Conservation (phyloP, 164 flowering plant genomes). For the Aristolochia contorta region DNA sequence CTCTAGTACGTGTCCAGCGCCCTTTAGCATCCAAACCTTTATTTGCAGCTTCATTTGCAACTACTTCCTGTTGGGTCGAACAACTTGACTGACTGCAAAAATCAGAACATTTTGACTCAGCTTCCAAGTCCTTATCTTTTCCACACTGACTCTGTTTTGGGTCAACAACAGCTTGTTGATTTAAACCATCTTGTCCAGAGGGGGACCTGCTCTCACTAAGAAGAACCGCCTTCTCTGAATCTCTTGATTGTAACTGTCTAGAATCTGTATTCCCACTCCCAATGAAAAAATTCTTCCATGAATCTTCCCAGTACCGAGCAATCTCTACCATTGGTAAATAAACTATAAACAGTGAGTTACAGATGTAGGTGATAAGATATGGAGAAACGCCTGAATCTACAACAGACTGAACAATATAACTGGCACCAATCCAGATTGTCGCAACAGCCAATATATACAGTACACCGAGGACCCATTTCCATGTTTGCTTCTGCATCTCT, state of each 20-base stretch:
- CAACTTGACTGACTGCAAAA: constrained; percentile 8
- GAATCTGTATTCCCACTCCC: constrained; percentile 19
- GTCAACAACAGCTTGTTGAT: constrained; percentile 10
- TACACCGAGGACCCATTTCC: constrained; percentile 77
- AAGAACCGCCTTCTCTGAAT: constrained; percentile 58
- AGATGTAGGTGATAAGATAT: constrained; percentile 83
- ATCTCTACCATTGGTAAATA: constrained; percentile 75
- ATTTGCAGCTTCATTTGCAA: constrained; percentile 11
- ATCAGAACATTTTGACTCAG: constrained; percentile 14
- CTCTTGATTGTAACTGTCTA: constrained; percentile 18
- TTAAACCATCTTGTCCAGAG: constrained; percentile 9
- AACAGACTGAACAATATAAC: constrained; percentile 85
- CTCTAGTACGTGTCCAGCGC: constrained; percentile 78
- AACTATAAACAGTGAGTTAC: constrained; percentile 78
- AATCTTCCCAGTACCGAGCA: constrained; percentile 64
- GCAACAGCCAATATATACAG: constrained; percentile 68
- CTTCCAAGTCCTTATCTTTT: constrained; percentile 3
- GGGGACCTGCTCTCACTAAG: constrained; percentile 27
- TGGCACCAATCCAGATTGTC: constrained; percentile 83
- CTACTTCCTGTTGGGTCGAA: neutral
- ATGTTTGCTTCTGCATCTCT: constrained; percentile 32
- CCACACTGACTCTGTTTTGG: constrained; percentile 13
- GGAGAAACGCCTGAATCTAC: constrained; percentile 90
- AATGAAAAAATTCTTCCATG: constrained; percentile 33
- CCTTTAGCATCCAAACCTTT: constrained; percentile 59